Conservation (phyloP, 2,329 filamentous ascomycete species). For the Penicillium paneum region DNA sequence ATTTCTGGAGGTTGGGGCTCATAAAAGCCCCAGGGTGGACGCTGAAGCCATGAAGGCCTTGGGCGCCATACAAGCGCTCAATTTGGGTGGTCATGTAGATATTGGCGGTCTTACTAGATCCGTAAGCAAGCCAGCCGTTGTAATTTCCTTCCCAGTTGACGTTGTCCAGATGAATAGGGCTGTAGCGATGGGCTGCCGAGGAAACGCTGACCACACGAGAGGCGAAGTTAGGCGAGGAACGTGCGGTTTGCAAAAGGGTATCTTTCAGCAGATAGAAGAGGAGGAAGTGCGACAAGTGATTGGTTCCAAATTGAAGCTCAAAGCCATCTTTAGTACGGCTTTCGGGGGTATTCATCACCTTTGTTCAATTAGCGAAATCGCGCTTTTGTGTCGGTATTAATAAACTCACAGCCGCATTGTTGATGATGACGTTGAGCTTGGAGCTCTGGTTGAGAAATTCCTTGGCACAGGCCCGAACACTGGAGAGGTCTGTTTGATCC, state of each 20-base stretch:
- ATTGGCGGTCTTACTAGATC: conserved; percentile 51
- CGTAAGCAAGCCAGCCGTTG: conserved; percentile 5
- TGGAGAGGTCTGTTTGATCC: conserved; percentile 33
- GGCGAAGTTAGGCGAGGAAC: background rate
- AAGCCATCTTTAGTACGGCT: conserved; percentile 27
- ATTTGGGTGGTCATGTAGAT: conserved; percentile 26
- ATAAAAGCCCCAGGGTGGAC: background rate
- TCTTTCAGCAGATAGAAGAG: conserved; percentile 30
- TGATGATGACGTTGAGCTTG: conserved; percentile 30
- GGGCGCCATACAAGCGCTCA: background rate
- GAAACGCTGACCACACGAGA: conserved; percentile 11
- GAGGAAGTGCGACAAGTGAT: conserved; percentile 35
- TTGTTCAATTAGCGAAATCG: too few relatives aligned
- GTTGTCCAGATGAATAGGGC: conserved; percentile 27
- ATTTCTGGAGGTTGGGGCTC: background rate
- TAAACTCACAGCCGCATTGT: conserved; percentile 30
- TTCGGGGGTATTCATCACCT: conserved; percentile 19
- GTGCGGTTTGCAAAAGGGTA: conserved; percentile 14
- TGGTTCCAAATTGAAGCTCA: conserved; percentile 33
- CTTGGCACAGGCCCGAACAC: conserved; percentile 31
- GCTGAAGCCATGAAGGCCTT: background rate
- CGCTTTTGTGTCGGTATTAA: too few relatives aligned
- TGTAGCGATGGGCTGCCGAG: conserved; percentile 19
- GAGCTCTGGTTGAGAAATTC: conserved; percentile 25
- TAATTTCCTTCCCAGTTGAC: conserved; percentile 18